A percentile compares a stretch with the other conserved stretches of the same genome.
These are phyloP conservation scores for Trypanosoma melophagium DNA, from an alignment of 208 protist species.

Conservation along the genomic window DNA sequence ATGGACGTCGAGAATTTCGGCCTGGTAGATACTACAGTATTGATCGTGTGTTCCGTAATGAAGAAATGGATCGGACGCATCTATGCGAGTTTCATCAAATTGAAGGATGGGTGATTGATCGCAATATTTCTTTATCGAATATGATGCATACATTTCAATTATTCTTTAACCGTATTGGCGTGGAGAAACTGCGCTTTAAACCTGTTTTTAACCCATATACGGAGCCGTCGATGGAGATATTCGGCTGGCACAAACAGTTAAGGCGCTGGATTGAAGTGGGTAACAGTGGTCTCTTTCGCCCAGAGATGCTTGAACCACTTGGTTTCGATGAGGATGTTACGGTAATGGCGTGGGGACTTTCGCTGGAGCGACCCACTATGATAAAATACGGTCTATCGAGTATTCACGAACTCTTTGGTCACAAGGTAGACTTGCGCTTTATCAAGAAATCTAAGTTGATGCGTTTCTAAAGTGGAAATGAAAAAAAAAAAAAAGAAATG, in stretches of 20 bases:
- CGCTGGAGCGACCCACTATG: constrained; percentile 99
- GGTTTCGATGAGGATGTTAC: constrained; percentile 96
- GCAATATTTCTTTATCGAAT: constrained; percentile 96
- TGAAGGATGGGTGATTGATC: constrained; percentile 98
- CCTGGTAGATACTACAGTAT: constrained; percentile 99
- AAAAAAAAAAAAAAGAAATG: neutral
- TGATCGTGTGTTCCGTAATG: constrained; percentile 99
- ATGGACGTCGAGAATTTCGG: constrained; percentile 86
- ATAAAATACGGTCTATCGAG: constrained; percentile 98
- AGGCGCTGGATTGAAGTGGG: constrained; percentile 98
- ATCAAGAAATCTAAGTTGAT: constrained; percentile 86
- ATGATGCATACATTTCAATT: constrained; percentile 98
- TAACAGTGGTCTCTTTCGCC: constrained; percentile 98
- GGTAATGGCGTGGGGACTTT: constrained; percentile 99
- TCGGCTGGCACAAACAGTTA: constrained; percentile 95
- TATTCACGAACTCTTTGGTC: constrained; percentile 99
- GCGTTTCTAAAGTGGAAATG: constrained; percentile 59
- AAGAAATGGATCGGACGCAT: constrained; percentile 99
- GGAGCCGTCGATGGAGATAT: constrained; percentile 99
- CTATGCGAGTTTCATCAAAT: constrained; percentile 99
- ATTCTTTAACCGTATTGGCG: constrained; percentile 98
- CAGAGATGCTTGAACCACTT: constrained; percentile 99
- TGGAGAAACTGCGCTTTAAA: constrained; percentile 98
- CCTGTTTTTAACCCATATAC: constrained; percentile 99
- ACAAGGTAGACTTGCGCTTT: constrained; percentile 87